Evolutionary conservation across 2,329 filamentous ascomycete genomes (phyloP).

Genomic region (Pyrenochaeta sp.): DNA sequence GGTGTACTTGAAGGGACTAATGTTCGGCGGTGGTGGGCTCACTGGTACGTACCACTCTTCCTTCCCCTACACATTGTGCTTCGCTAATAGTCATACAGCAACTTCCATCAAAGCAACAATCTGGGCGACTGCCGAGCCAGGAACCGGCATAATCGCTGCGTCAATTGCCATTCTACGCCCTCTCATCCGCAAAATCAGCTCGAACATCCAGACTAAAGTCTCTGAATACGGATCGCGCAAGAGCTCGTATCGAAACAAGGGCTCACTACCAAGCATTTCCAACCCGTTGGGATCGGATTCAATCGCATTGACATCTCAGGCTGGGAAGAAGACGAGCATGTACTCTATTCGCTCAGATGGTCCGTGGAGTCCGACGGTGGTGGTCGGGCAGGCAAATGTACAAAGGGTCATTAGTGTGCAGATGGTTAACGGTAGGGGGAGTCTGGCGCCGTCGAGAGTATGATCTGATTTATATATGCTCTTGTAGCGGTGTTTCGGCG

Average conservation of each 20-base stretch:
- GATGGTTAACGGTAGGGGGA: conserved; percentile 22
- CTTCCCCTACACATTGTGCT: neutral
- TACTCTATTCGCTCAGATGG: conserved; percentile 17
- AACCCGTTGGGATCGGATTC: conserved; percentile 9
- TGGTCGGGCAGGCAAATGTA: conserved; percentile 22
- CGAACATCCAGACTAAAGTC: conserved; percentile 14
- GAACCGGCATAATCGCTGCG: conserved; percentile 60
- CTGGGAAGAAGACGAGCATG: conserved; percentile 17
- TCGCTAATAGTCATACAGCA: conserved; percentile 24
- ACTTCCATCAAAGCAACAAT: conserved; percentile 51
- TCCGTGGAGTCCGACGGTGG: conserved; percentile 30
- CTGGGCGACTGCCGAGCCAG: conserved; percentile 60
- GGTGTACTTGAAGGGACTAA: conserved; percentile 40
- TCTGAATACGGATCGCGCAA: conserved; percentile 21
- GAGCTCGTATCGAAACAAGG: neutral
- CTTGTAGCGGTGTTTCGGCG: neutral
- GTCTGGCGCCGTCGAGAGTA: neutral
- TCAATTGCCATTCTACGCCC: conserved; percentile 58
- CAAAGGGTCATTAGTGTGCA: conserved; percentile 21
- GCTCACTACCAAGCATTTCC: neutral
- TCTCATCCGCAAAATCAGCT: conserved; percentile 47
- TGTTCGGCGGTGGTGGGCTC: conserved; percentile 17
- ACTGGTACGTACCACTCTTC: conserved; percentile 12
- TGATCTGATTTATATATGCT: conserved; percentile 2
- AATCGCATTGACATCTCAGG: conserved; percentile 28